These are phyloP conservation scores for Cynanchum wilfordii DNA, from an alignment of 257 asterid species.

Conservation along the genomic window DNA sequence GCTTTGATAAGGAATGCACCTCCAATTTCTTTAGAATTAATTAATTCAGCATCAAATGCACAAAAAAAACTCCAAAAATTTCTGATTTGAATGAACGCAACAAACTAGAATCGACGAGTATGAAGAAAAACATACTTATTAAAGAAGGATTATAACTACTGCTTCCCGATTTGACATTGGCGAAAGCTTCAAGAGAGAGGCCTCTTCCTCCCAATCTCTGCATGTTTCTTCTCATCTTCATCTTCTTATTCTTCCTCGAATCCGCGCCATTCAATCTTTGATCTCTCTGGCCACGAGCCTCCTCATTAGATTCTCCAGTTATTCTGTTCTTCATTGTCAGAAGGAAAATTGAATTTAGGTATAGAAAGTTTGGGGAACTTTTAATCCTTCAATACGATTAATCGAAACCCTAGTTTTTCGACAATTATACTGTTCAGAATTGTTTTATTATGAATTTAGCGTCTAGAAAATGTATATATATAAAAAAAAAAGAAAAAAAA, in stretches of 20 bases:
- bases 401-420: background rate
- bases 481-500: no score
- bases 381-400: background rate
- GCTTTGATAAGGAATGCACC: background rate
- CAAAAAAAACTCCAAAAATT: background rate
- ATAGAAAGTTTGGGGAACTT: background rate
- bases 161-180: slow-evolving; percentile 60
- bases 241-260: slow-evolving; percentile 41
- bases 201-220: slow-evolving; percentile 88
- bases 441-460: background rate
- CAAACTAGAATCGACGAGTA: background rate
- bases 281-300: background rate
- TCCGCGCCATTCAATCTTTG: slow-evolving; percentile 26
- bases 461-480: no score
- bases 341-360: background rate
- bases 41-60: background rate
- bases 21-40: background rate
- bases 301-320: background rate
- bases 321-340: slow-evolving; percentile 10
- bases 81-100: background rate
- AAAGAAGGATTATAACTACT: slow-evolving; percentile 63
- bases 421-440: background rate
- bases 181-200: slow-evolving; percentile 76
- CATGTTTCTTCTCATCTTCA: slow-evolving; percentile 60
- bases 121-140: slow-evolving; percentile 44